Conservation (phyloP, 805 yeast genomes). For the Lipomyces kockii region DNA sequence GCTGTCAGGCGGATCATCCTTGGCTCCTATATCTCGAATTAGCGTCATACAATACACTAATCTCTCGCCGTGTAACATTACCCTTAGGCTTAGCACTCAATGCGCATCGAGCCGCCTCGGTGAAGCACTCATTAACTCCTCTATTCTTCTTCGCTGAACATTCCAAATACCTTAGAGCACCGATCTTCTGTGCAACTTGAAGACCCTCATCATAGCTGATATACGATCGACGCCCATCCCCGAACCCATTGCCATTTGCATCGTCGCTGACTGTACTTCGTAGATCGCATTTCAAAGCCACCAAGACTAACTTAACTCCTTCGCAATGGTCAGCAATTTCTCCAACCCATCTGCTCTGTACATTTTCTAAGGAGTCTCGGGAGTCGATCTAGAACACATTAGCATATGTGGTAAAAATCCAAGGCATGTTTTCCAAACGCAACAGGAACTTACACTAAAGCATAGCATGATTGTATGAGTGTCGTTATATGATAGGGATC, state of each 20-base stretch:
- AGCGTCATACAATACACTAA: not conserved
- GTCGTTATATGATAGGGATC: slow-evolving; percentile 91
- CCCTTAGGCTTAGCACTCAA: slow-evolving; percentile 86
- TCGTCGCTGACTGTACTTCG: slow-evolving; percentile 47
- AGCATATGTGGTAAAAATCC: not conserved
- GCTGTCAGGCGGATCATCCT: slow-evolving; percentile 31
- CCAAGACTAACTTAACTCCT: slow-evolving; percentile 90
- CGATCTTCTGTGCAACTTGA: slow-evolving; percentile 87
- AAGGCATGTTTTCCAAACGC: not conserved
- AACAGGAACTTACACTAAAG: slow-evolving; percentile 49
- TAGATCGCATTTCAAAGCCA: slow-evolving; percentile 92
- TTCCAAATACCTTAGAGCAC: slow-evolving; percentile 92
- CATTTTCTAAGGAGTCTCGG: slow-evolving; percentile 91
- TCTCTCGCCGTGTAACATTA: not conserved
- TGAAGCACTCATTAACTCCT: slow-evolving; percentile 98
- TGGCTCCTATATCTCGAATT: slow-evolving; percentile 5
- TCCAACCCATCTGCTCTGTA: slow-evolving; percentile 94
- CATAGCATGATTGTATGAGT: slow-evolving; percentile 97
- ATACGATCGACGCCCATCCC: slow-evolving; percentile 50
- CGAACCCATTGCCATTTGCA: slow-evolving; percentile 38
- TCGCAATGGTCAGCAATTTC: slow-evolving; percentile 97
- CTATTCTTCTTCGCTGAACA: slow-evolving; percentile 95
- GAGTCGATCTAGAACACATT: slow-evolving; percentile 79
- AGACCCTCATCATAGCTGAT: slow-evolving; percentile 93
- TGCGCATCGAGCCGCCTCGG: slow-evolving; percentile 98